Conservation (phyloP, 345 rosid species). For the Anacardium occidentale region DNA sequence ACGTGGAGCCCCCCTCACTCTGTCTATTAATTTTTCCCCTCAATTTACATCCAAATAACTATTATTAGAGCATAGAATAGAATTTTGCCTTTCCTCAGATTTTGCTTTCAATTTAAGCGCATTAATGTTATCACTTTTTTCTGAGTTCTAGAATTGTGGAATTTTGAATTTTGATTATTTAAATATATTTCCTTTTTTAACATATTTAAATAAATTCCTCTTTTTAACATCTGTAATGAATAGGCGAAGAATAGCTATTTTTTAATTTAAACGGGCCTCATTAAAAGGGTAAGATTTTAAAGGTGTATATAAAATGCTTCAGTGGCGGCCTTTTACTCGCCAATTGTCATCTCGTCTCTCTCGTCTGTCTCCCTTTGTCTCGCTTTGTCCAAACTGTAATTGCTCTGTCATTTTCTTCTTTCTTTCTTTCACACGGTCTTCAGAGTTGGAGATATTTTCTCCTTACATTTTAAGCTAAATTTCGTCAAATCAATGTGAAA, state of each 20-base stretch:
- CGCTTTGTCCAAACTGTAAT: background rate
- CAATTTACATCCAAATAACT: background rate
- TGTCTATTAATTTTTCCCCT: background rate
- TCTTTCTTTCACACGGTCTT: background rate
- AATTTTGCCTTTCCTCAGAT: background rate
- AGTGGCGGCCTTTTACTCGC: constrained; percentile 12
- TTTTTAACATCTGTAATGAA: too few relatives aligned
- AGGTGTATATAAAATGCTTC: constrained; percentile 17
- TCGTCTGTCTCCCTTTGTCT: background rate
- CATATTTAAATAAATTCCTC: too few relatives aligned
- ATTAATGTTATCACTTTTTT: too few relatives aligned
- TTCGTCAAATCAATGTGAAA: background rate
- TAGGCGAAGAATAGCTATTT: too few relatives aligned
- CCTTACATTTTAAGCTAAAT: background rate
- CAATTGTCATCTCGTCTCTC: background rate
- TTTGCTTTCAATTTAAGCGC: background rate
- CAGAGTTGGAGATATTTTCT: background rate
- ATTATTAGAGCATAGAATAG: background rate
- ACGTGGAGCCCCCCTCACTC: background rate
- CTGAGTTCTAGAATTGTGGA: too few relatives aligned
- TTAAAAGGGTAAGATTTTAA: background rate
- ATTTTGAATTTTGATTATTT: too few relatives aligned
- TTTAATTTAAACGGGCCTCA: too few relatives aligned
- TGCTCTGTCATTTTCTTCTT: background rate
- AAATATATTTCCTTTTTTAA: too few relatives aligned